Base-by-base conservation (phyloP, 2,329 filamentous ascomycete genomes). In the Penicillium sp. region DNA sequence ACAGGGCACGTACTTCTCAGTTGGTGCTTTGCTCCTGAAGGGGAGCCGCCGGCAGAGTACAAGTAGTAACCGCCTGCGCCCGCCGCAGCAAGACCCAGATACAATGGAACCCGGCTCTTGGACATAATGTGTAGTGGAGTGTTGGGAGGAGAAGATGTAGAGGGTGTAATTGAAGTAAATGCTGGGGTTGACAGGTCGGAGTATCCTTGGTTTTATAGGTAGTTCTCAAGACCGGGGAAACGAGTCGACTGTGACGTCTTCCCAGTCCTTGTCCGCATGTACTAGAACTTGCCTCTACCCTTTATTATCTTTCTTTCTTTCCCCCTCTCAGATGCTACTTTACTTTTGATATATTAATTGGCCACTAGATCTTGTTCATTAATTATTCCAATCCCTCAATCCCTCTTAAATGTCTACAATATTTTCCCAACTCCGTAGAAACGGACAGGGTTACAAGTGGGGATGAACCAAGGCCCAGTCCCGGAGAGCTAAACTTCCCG, bases 11-110 rank as follows among this genome's bases (percentile, higher is more conserved):
- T 79, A 96, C 93, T 84, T 80, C 96, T 90, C 65, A 90, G 83
- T 75, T 94, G 82, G 81, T 93, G 90, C 82, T 92, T 86, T n/a
- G 92, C 93, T 49, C 84, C 86, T 76, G 89, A 90, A 50, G 91
- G 82, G 74, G 86, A 84, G 57, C 93, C 92, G 60, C 93, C 93
- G 16, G 92, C 89, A 50, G 78, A 82, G 82, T 96, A 99, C 61
- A 97, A 84, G 81, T 97, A 97, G 82, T 96, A 97, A 43, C 89
- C 91, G 57, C 87, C 79, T 63, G 86, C 88, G 67, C 84, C 85
- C 33, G 83, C 87, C 63, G 84, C 86, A 58, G 81, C 84, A 65
- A 86, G 76, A 67, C 87, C 73, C 33, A 78, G 64, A 65, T 72
- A 75, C 39, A 76, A 55, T 19, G 68, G 65, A 36, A 70, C 65